Evolutionary conservation across 2,329 filamentous ascomycete genomes (phyloP).

Genomic region (Tolypocladium guangdongense): DNA sequence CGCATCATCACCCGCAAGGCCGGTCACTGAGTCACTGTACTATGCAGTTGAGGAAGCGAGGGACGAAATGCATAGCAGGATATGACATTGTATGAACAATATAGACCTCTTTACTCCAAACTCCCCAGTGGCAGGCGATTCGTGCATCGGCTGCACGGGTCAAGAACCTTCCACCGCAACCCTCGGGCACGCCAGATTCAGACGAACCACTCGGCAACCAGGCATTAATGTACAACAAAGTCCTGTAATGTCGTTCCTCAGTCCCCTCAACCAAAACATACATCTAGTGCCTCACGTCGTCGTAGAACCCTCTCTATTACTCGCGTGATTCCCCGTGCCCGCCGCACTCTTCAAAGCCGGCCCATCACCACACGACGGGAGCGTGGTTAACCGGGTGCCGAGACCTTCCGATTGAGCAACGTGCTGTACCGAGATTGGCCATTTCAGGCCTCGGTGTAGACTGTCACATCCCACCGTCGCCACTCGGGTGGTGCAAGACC

Average conservation of each 20-base stretch:
- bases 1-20: no score
- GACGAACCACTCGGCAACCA: not conserved
- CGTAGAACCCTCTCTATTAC: not conserved
- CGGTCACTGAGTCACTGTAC: not conserved
- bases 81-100: not conserved
- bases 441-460: constrained; percentile 16
- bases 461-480: constrained; percentile 13
- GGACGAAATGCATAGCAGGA: not conserved
- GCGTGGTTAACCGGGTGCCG: not conserved
- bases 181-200: not conserved
- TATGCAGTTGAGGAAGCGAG: not conserved
- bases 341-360: not conserved
- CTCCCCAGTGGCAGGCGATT: not conserved
- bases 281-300: not conserved
- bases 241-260: not conserved
- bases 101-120: constrained; percentile 3
- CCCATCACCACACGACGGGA: not conserved
- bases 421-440: constrained; percentile 12
- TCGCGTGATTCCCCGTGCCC: not conserved
- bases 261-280: not conserved
- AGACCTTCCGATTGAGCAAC: not conserved
- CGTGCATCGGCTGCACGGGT: not conserved
- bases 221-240: constrained; percentile 4
- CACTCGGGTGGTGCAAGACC: not conserved
- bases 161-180: not conserved